Percentiles rank a stretch among this genome's conserved stretches.
These are phyloP conservation scores for Flaveria floridana DNA, from an alignment of 140 eudicot species.

Conservation along the genomic window DNA sequence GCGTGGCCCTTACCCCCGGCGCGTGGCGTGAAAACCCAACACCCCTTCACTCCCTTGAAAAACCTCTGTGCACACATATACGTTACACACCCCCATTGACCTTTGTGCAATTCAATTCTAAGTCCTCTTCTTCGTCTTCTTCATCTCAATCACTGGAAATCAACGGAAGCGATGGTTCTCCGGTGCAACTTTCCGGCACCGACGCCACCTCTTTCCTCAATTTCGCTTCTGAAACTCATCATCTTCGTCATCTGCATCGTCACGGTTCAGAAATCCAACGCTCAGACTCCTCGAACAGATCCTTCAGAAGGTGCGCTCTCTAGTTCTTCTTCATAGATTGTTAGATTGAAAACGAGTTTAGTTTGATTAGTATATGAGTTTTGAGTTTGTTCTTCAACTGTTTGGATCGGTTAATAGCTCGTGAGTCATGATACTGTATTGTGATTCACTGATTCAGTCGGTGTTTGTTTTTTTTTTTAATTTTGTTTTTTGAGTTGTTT, in stretches of 20 bases:
- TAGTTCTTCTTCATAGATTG: not conserved
- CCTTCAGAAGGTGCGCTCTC: slow-evolving; percentile 41
- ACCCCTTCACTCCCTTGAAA: slow-evolving; percentile 4
- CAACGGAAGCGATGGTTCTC: slow-evolving; percentile 20
- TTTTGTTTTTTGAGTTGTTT: not conserved
- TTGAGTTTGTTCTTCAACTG: not conserved
- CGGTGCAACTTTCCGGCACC: slow-evolving; percentile 24
- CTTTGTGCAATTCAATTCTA: not conserved
- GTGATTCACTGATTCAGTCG: too few species aligned
- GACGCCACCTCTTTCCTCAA: not conserved
- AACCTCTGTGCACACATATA: not conserved
- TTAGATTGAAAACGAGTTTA: not conserved
- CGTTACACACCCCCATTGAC: not conserved
- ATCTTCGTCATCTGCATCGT: slow-evolving; percentile 22
- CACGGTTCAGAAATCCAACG: slow-evolving; percentile 20
- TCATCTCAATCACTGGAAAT: not conserved
- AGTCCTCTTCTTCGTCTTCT: not conserved
- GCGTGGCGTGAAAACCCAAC: not conserved
- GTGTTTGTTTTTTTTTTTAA: too few species aligned
- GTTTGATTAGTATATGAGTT: not conserved
- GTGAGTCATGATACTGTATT: too few species aligned
- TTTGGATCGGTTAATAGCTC: slow-evolving; percentile 17
- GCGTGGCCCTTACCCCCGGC: not conserved
- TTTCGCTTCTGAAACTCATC: slow-evolving; percentile 22
- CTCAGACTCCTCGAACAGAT: slow-evolving; percentile 35